A percentile compares a stretch with the other conserved stretches of the same genome.
These are phyloP conservation scores for Trebouxia sp. DNA, from an alignment of 139 green algal species.

Conservation along the genomic window DNA sequence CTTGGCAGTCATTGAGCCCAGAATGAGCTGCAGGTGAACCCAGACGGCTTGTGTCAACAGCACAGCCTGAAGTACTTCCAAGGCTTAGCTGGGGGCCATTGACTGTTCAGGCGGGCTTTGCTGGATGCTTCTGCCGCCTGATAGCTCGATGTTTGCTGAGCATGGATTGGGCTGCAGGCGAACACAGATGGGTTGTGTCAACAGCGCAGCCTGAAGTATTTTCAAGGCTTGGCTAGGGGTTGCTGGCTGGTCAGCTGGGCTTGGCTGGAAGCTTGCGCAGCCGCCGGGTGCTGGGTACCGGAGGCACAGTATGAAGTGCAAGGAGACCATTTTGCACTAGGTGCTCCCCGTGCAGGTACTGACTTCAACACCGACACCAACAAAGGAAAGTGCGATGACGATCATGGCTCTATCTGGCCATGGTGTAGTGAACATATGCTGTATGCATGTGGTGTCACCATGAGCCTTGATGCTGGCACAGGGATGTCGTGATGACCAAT, in stretches of 20 bases:
- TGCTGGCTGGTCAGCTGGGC: conserved; percentile 43
- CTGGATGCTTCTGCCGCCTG: conserved; percentile 41
- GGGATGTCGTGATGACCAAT: too few relatives aligned
- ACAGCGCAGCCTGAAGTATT: conserved; percentile 37
- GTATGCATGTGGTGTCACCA: too few relatives aligned
- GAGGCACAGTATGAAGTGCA: conserved; percentile 41
- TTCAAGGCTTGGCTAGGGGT: conserved; percentile 41
- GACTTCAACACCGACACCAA: too few relatives aligned
- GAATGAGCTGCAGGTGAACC: background rate
- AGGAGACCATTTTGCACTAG: conserved; percentile 18
- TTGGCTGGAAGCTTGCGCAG: conserved; percentile 46
- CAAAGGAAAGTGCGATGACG: too few relatives aligned
- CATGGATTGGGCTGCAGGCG: too few relatives aligned
- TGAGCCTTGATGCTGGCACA: too few relatives aligned
- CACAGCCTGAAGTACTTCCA: conserved; percentile 42
- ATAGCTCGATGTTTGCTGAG: too few relatives aligned
- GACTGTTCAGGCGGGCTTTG: conserved; percentile 42
- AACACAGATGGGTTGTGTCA: background rate
- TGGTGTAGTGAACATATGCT: too few relatives aligned
- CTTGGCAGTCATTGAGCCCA: too few relatives aligned
- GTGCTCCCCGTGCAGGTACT: background rate
- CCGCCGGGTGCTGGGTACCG: conserved; percentile 28
- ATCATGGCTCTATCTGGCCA: too few relatives aligned
- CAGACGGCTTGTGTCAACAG: background rate
- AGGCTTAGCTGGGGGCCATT: conserved; percentile 43